These are phyloP conservation scores for Ordospora colligata DNA, from an alignment of 371 early-diverging fungal genomes.

Conservation along the genomic window DNA sequence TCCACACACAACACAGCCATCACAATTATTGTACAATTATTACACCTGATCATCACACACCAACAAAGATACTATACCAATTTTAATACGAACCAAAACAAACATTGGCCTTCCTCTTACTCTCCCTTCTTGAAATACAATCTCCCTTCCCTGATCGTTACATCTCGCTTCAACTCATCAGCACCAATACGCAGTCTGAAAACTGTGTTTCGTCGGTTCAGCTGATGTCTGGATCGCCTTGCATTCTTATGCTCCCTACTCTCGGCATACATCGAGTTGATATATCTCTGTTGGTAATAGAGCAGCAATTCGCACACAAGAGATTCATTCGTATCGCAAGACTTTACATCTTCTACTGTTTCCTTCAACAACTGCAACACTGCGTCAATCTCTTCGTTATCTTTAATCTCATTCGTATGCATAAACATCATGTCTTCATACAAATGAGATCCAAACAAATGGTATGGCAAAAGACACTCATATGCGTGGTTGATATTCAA, in stretches of 20 bases:
- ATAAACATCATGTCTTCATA: slow-evolving; percentile 56
- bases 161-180: not conserved
- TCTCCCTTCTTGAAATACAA: not conserved
- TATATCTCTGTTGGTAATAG: slow-evolving; percentile 15
- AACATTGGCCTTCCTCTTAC: not conserved
- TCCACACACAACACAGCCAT: not conserved
- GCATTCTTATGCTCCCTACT: not conserved
- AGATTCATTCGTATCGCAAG: not conserved
- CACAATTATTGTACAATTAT: not conserved
- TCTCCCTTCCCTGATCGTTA: not conserved
- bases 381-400: not conserved
- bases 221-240: not conserved
- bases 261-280: not conserved
- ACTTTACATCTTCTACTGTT: not conserved
- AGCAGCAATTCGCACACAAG: slow-evolving; percentile 16
- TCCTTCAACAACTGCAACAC: not conserved
- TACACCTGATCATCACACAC: not conserved
- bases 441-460: slow-evolving; percentile 43
- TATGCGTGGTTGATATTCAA: slow-evolving; percentile 51
- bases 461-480: slow-evolving; percentile 58
- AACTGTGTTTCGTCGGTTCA: slow-evolving; percentile 17
- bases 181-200: slow-evolving; percentile 11
- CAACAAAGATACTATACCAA: not conserved
- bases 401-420: not conserved
- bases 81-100: not conserved